Evolutionary conservation across 2,329 filamentous ascomycete species (phyloP), one percentile per base, ranked within the genome.

Genomic region (Phialophora macrospora): DNA sequence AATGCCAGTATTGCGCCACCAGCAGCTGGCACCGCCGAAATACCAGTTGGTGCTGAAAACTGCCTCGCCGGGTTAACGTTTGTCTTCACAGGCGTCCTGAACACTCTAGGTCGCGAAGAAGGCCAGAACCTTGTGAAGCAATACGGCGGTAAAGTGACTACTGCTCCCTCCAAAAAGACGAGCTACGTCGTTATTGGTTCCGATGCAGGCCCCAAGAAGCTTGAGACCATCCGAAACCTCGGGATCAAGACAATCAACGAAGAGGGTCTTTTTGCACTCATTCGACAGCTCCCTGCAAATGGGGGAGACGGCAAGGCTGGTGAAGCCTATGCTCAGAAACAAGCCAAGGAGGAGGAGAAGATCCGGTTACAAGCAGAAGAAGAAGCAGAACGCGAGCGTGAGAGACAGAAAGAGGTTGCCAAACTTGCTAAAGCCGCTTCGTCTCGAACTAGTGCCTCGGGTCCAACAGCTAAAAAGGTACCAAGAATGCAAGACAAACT

Each of bases 191-290:
- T 99, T 17, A 84, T 99, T 2, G 95, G 95, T 51, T 85, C 85
- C 28, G 95, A 98, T 76, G 95, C 96, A 26, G 95, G 95, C 0
- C 95, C 95, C 0, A 96, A 90, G 78, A 99, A 99, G 76, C 83
- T 99, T 48, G 83, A 89, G 70, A 97, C 93, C 71, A 98, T 99
- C 71, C 84, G 86, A 63, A 85, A 92, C 22, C 81, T 90, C 72
- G 87, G 87, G 0, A 87, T 98, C 76, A 97, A 93, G 77, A 96
- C 93, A 0, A 97, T 99, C 74, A 90, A 97, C 72, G 96, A 99
- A 76, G 87, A 96, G 71, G 96, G 95, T 0, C 80, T 99, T 2
- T 96, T 97, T 71, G 89, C 91, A 65, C 84, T 99, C 52, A 96
- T 99, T 71, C 85, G 87, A 66, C 83, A 81, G 54, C 83, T 98